Evolutionary conservation across 1,284 basidiomycete genomes (phyloP).

Genomic region (Thecaphora frezii): DNA sequence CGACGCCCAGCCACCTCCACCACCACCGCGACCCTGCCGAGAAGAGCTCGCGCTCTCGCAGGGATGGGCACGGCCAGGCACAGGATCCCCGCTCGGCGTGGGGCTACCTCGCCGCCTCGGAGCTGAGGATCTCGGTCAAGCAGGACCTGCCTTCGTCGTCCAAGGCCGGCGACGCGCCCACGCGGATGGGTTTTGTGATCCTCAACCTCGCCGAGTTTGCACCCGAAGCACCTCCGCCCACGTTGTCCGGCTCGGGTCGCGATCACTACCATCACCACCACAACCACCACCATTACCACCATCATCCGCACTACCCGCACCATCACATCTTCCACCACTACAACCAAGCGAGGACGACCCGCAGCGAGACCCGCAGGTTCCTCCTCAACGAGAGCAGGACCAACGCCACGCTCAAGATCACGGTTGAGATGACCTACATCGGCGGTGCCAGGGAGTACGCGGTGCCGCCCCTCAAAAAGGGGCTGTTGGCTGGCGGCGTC

Average conservation of each 20-base stretch:
- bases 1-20: constrained; percentile 9
- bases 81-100: constrained; percentile 15
- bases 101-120: constrained; percentile 37
- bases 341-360: constrained; percentile 13
- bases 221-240: constrained; percentile 62
- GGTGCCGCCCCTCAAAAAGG: constrained; percentile 59
- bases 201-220: constrained; percentile 78
- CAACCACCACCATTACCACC: constrained; percentile 32
- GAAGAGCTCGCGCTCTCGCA: neutral
- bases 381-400: constrained; percentile 74
- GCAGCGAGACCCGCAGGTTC: constrained; percentile 68
- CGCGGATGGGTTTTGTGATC: constrained; percentile 67
- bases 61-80: neutral
- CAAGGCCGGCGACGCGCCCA: constrained; percentile 21
- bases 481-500: constrained; percentile 36
- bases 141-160: constrained; percentile 25
- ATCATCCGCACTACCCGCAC: constrained; percentile 34
- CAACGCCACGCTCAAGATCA: constrained; percentile 73
- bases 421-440: constrained; percentile 67
- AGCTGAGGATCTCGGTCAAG: constrained; percentile 43
- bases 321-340: constrained; percentile 33
- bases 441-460: constrained; percentile 67
- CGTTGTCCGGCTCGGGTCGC: constrained; percentile 4
- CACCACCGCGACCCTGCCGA: neutral
- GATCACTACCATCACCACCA: constrained; percentile 28